phyloP scores from a whole-genome alignment of 331 rosid species.

The Quercus tomentella region DNA sequence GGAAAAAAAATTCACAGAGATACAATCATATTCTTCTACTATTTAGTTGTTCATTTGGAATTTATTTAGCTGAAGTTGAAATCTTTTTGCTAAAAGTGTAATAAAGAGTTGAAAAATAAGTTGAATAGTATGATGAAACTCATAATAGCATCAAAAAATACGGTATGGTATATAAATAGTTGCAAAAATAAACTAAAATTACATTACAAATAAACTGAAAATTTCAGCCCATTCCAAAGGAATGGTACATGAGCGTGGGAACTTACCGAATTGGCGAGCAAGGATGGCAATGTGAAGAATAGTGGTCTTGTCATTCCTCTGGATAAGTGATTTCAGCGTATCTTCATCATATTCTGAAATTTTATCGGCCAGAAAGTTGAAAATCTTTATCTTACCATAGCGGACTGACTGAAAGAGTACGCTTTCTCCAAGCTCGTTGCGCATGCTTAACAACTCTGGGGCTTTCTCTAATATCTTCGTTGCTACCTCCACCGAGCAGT shows the following conservation, averaged over 20 bases:
- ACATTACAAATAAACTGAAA: rapidly evolving
- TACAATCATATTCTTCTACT: too few relatives aligned
- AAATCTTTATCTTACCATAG: neutral
- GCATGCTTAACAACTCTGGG: neutral
- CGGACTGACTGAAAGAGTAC: neutral
- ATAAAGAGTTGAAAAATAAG: too few relatives aligned
- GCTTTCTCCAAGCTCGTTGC: neutral
- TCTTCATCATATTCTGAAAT: neutral
- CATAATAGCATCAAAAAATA: rapidly evolving
- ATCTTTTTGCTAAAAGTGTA: rapidly evolving
- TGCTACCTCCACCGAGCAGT: neutral
- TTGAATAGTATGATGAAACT: rapidly evolving
- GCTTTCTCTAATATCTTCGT: neutral
- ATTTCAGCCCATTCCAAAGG: rapidly evolving
- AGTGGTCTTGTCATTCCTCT: neutral
- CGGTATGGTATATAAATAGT: rapidly evolving
- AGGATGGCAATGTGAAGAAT: neutral
- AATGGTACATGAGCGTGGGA: too few relatives aligned
- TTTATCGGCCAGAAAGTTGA: neutral
- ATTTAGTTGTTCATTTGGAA: rapidly evolving
- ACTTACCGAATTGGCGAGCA: neutral
- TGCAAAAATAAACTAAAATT: rapidly evolving
- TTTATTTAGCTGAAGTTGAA: rapidly evolving
- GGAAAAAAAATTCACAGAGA: too few relatives aligned
- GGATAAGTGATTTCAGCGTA: neutral